phyloP scores from a whole-genome alignment of 345 rosid genomes.

The Reutealis trisperma region DNA sequence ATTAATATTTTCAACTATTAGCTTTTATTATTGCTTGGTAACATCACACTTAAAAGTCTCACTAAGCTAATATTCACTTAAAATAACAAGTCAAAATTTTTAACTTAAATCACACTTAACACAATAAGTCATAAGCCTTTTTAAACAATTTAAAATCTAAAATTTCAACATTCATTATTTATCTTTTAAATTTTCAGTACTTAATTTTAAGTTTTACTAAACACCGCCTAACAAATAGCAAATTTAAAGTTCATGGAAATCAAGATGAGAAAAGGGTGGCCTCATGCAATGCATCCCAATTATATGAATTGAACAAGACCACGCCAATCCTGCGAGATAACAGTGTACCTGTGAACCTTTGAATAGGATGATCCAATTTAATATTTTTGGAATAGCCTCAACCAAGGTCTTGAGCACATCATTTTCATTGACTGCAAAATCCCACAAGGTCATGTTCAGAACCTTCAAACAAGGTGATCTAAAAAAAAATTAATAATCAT shows the following conservation, averaged over 20 bases:
- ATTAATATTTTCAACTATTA: too few relatives aligned
- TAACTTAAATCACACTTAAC: too few relatives aligned
- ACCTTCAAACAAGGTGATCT: conserved; percentile 10
- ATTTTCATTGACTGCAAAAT: conserved; percentile 67
- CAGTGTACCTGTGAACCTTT: conserved; percentile 62
- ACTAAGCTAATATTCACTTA: too few relatives aligned
- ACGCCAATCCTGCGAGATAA: conserved; percentile 8
- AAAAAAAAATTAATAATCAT: neutral
- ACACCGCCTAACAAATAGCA: neutral
- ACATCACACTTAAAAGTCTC: too few relatives aligned
- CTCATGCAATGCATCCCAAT: neutral
- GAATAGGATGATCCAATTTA: conserved; percentile 69
- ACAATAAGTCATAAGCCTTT: too few relatives aligned
- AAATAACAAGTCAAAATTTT: too few relatives aligned
- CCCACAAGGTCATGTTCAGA: conserved; percentile 27
- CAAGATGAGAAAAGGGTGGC: neutral
- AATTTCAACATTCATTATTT: too few relatives aligned
- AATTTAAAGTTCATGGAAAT: neutral
- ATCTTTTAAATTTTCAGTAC: too few relatives aligned
- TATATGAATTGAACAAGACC: neutral
- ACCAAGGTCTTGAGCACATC: conserved; percentile 62
- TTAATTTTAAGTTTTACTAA: too few relatives aligned
- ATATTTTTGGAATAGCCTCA: conserved; percentile 73
- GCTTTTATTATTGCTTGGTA: too few relatives aligned
- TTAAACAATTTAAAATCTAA: too few relatives aligned